Conservation (phyloP, 345 rosid species). For the Nephelium lappaceum region DNA sequence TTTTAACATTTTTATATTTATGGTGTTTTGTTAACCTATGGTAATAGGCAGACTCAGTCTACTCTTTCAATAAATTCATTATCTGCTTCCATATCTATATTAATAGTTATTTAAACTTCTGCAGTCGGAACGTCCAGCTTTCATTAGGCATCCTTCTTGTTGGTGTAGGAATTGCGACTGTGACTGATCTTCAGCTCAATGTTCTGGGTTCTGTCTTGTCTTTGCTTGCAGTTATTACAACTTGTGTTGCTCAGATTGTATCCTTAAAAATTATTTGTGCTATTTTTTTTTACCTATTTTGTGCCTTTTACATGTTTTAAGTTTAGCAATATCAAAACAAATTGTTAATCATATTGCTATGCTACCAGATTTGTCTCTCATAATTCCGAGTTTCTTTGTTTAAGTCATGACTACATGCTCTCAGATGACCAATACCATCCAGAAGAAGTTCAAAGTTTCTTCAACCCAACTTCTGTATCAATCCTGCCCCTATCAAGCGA, state of each 20-base stretch:
- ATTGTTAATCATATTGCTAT: neutral
- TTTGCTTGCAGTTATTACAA: conserved; percentile 88
- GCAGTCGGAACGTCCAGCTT: conserved; percentile 89
- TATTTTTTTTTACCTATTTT: conserved; percentile 12
- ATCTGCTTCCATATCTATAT: conserved; percentile 16
- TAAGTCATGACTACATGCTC: conserved; percentile 52
- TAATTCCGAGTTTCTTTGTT: conserved; percentile 2
- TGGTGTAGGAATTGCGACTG: conserved; percentile 99
- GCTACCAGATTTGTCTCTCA: neutral
- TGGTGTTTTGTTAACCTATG: neutral
- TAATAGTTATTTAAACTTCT: conserved; percentile 28
- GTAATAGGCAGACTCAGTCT: neutral
- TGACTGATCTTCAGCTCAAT: conserved; percentile 99
- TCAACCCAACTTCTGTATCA: conserved; percentile 98
- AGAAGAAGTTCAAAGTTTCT: conserved; percentile 98
- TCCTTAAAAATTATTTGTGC: conserved; percentile 48
- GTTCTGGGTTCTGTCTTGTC: conserved; percentile 91
- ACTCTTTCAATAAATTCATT: neutral
- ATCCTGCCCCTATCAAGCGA: conserved; percentile 98
- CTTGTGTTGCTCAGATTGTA: conserved; percentile 99
- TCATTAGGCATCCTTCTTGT: conserved; percentile 82
- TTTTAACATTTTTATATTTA: neutral
- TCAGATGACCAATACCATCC: conserved; percentile 99
- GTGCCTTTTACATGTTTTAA: conserved; percentile 9
- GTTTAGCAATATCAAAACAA: neutral